Evolutionary conservation across 495 filamentous ascomycete species (phyloP).

Genomic region (Hypoxylon fragiforme): DNA sequence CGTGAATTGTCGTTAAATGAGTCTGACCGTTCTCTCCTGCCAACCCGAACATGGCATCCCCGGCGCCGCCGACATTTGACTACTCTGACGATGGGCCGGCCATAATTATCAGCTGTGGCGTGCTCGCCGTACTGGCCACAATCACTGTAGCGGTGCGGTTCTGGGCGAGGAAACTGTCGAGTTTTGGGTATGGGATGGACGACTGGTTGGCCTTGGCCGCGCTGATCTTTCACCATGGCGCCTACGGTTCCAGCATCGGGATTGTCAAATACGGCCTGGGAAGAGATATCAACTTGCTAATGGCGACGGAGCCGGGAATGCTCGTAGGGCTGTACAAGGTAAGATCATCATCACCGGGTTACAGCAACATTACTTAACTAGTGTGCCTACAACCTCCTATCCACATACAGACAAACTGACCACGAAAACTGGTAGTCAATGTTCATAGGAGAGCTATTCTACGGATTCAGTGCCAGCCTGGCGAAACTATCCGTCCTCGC

Average conservation of each 20-base stretch:
- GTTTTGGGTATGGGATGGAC: background rate
- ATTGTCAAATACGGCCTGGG: background rate
- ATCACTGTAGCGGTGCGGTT: background rate
- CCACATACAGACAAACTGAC: no score
- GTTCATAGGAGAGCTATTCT: slow-evolving; percentile 11
- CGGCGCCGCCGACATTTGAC: background rate
- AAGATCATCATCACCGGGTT: no score
- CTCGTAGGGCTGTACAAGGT: background rate
- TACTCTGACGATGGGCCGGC: background rate
- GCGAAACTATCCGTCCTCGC: slow-evolving; percentile 12
- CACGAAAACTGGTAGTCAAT: no score
- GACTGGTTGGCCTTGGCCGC: background rate
- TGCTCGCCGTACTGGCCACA: background rate
- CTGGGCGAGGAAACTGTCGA: background rate
- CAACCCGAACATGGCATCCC: background rate
- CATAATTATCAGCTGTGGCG: background rate
- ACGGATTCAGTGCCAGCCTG: background rate
- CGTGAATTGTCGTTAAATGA: no score
- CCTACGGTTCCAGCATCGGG: background rate
- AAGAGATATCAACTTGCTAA: background rate
- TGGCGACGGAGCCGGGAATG: background rate
- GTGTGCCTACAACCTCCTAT: no score
- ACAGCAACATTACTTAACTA: no score
- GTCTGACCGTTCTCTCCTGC: no score
- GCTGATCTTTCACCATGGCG: background rate